Percentiles rank a stretch among this genome's conserved stretches.
phyloP scores from a whole-genome alignment of 148 eudicot genomes.

The Talinum fruticosum region DNA sequence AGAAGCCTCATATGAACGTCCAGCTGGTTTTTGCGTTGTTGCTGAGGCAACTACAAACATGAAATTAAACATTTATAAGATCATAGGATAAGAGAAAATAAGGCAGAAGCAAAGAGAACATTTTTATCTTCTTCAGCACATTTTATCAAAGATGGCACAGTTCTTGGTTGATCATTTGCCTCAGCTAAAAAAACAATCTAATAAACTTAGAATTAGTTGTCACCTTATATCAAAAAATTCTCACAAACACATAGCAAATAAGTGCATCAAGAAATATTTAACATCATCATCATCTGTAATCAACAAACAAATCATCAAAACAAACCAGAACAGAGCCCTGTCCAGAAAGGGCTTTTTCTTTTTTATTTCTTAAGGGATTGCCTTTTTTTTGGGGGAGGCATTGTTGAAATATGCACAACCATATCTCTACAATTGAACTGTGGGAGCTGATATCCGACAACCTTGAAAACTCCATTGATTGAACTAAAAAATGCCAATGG shows the following conservation, averaged over 20 bases:
- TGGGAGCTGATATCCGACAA: no score
- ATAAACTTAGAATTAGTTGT: not conserved
- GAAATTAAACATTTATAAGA: not conserved
- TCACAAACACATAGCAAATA: not conserved
- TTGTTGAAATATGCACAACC: no score
- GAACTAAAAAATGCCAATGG: no score
- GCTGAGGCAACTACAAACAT: slow-evolving; percentile 37
- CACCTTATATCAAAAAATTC: not conserved
- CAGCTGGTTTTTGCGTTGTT: slow-evolving; percentile 54
- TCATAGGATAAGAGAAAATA: not conserved
- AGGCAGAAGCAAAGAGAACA: not conserved
- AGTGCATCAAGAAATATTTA: not conserved
- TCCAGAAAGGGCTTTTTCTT: not conserved
- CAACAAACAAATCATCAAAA: not conserved
- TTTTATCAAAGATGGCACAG: not conserved
- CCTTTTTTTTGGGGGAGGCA: no score
- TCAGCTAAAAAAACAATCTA: not conserved
- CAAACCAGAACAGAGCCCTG: not conserved
- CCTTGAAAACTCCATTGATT: no score
- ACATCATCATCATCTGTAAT: not conserved
- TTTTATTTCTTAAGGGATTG: no score
- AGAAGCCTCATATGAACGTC: slow-evolving; percentile 51
- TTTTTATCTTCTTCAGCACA: not conserved
- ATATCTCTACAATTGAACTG: no score
- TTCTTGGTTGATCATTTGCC: not conserved